Percentiles rank a stretch among this genome's conserved stretches.
Conservation (phyloP, 768 basidiomycete species). For the Naganishia vishniacii region DNA sequence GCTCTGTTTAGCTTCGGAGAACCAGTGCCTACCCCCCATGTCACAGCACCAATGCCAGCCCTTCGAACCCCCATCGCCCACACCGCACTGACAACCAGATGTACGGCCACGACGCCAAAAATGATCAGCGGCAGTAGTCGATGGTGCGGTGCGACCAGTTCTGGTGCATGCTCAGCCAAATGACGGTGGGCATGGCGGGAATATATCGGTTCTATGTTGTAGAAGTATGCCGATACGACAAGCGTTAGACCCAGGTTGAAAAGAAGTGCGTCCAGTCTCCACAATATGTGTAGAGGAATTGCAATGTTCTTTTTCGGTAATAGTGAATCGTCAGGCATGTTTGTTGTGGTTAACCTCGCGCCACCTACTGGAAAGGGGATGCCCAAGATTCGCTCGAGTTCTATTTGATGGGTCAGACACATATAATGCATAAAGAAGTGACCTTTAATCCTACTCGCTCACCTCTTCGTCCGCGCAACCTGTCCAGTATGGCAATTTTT, state of each 20-base stretch:
- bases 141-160: constrained; percentile 25
- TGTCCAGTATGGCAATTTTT: constrained; percentile 43
- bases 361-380: constrained; percentile 43
- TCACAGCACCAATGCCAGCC: constrained; percentile 45
- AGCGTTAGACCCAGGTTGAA: constrained; percentile 46
- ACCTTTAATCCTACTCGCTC: constrained; percentile 9
- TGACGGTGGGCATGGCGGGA: constrained; percentile 20
- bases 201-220: constrained; percentile 44
- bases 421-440: background rate
- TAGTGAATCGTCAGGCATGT: background rate
- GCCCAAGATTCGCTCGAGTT: constrained; percentile 45
- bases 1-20: no score
- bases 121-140: constrained; percentile 39
- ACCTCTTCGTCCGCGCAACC: constrained; percentile 43
- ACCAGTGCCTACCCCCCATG: constrained; percentile 45
- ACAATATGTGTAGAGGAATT: constrained; percentile 43
- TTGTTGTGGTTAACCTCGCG: no score
- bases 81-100: constrained; percentile 37
- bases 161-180: background rate
- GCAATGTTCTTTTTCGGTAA: constrained; percentile 39
- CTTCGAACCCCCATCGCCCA: constrained; percentile 43
- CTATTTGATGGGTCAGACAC: constrained; percentile 13
- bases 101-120: constrained; percentile 33
- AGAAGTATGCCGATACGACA: constrained; percentile 46
- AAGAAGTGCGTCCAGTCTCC: constrained; percentile 46